Conservation (phyloP, 1,139 yeast genomes). For the Yamadazyma friedrichii region DNA sequence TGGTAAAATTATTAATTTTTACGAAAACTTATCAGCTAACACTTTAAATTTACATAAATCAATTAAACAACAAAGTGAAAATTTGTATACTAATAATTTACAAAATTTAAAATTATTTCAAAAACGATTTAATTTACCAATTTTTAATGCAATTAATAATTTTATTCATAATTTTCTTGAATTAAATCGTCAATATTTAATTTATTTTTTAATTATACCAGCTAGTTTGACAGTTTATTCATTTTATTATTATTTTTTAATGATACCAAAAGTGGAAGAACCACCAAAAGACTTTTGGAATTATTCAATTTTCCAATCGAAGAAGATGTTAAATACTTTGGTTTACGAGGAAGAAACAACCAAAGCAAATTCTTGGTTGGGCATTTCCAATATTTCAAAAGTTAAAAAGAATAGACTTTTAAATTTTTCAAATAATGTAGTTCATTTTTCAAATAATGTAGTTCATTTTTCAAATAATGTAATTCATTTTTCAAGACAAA, state of each 20-base stretch:
- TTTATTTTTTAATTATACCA: constrained; percentile 11
- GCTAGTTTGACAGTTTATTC: not conserved
- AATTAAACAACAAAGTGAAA: constrained; percentile 25
- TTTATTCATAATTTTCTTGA: constrained; percentile 7
- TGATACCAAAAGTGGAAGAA: not conserved
- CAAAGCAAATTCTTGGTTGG: constrained; percentile 1
- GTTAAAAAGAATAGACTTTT: constrained; percentile 2
- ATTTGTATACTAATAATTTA: constrained; percentile 19
- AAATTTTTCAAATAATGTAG: not conserved
- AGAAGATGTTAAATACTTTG: constrained; percentile 1
- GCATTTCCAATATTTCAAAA: not conserved
- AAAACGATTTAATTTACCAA: not conserved
- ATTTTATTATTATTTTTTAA: not conserved
- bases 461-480: no score
- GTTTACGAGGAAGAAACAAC: constrained; percentile 4
- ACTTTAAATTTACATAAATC: constrained; percentile 21
- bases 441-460: no score
- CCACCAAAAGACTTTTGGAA: constrained; percentile 3
- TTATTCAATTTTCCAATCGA: constrained; percentile 1
- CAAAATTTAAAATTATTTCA: constrained; percentile 3
- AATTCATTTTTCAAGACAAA: no score
- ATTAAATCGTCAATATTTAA: constrained; percentile 13
- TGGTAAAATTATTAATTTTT: constrained; percentile 22
- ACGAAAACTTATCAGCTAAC: constrained; percentile 24
- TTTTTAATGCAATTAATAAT: not conserved